Evolutionary conservation across 139 green algal genomes (phyloP).

Genomic region (Mesotaenium endlicherianum): DNA sequence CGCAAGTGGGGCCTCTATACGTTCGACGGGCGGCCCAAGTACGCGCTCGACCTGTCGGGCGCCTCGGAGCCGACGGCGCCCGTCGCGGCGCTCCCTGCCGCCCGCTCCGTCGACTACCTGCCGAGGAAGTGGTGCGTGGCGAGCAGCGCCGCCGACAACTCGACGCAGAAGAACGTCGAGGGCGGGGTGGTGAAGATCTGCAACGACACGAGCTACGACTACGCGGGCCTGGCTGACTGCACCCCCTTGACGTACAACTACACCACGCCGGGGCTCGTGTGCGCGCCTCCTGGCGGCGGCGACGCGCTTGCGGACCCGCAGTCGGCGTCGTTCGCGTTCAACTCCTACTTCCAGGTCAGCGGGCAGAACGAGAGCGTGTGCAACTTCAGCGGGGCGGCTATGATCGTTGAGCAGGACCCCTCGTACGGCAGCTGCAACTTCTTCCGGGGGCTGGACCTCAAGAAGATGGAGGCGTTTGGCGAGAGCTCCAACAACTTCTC

Average conservation of each 20-base stretch:
- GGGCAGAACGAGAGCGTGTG: conserved; percentile 5
- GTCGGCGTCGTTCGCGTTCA: background rate
- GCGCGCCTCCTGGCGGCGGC: background rate
- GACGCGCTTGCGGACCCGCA: background rate
- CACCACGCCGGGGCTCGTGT: background rate
- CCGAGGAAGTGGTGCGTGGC: background rate
- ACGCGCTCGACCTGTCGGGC: conserved; percentile 18
- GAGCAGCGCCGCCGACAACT: background rate
- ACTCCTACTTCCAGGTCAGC: conserved; percentile 2
- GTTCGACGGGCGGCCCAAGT: conserved; percentile 8
- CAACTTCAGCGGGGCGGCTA: background rate
- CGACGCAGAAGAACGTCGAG: background rate
- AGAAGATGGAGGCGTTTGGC: background rate
- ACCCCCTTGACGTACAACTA: background rate
- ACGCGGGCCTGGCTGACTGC: background rate
- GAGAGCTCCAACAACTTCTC: background rate
- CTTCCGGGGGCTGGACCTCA: background rate
- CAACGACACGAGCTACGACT: background rate
- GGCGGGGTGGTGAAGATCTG: background rate
- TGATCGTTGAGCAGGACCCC: background rate
- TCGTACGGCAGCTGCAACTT: background rate
- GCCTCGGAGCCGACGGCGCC: background rate
- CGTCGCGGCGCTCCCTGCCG: background rate
- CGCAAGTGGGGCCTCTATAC: conserved; percentile 28
- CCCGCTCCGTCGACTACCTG: background rate